Evolutionary conservation across 371 early-diverging fungal species (phyloP).

Genomic region (Rhizopus delemar): DNA sequence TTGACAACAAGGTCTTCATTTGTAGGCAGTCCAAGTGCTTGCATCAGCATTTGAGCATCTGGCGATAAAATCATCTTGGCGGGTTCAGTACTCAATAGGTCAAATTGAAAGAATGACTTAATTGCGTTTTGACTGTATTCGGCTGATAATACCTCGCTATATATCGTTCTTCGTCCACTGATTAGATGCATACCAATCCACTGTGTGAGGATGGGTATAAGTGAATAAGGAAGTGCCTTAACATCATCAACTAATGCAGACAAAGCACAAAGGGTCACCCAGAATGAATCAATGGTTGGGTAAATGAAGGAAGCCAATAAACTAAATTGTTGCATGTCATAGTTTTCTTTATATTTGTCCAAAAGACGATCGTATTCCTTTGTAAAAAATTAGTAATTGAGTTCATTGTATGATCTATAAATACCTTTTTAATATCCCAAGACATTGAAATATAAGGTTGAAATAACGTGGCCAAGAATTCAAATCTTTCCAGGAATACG

Average conservation of each 20-base stretch:
- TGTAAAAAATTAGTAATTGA: neutral
- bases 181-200: slow-evolving; percentile 45
- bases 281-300: slow-evolving; percentile 33
- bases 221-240: slow-evolving; percentile 22
- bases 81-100: slow-evolving; percentile 19
- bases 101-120: slow-evolving; percentile 19
- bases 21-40: slow-evolving; percentile 30
- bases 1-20: slow-evolving; percentile 28
- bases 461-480: slow-evolving; percentile 29
- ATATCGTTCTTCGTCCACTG: slow-evolving; percentile 40
- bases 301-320: slow-evolving; percentile 40
- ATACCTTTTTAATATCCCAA: slow-evolving; percentile 27
- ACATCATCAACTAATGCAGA: slow-evolving; percentile 27
- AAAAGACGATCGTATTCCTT: slow-evolving; percentile 4
- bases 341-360: slow-evolving; percentile 3
- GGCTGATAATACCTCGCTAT: slow-evolving; percentile 36
- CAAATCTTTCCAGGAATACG: slow-evolving; percentile 25
- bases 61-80: slow-evolving; percentile 31
- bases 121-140: slow-evolving; percentile 29
- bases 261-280: slow-evolving; percentile 35
- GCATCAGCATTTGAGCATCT: slow-evolving; percentile 34
- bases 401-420: neutral
- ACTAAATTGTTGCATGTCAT: slow-evolving; percentile 14
- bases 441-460: slow-evolving; percentile 17
- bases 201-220: slow-evolving; percentile 30